Percentiles rank a stretch among this genome's conserved stretches.
phyloP scores from a whole-genome alignment of 1,284 basidiomycete genomes.

The Tausonia pullulans region DNA sequence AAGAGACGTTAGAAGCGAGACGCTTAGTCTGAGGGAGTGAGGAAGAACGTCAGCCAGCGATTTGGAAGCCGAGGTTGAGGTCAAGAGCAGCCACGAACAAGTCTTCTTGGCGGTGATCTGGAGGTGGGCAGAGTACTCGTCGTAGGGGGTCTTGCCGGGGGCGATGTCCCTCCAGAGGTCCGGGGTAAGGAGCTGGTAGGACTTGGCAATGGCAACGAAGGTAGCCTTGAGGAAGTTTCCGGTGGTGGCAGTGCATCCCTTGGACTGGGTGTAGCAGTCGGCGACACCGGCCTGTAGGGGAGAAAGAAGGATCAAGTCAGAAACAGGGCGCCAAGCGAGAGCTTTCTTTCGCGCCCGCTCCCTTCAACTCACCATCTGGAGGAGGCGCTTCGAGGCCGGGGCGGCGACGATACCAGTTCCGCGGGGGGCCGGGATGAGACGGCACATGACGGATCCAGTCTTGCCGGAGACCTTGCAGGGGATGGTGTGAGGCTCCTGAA shows the following conservation, averaged over 20 bases:
- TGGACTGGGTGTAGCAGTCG: constrained; percentile 77
- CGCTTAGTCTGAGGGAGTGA: background rate
- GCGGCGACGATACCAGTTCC: constrained; percentile 99
- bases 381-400: constrained; percentile 89
- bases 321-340: background rate
- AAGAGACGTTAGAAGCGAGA: background rate
- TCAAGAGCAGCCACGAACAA: background rate
- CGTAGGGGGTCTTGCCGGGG: constrained; percentile 57
- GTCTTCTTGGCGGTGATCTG: constrained; percentile 43
- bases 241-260: constrained; percentile 98
- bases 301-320: background rate
- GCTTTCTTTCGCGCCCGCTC: too few relatives aligned
- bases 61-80: background rate
- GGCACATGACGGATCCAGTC: constrained; percentile 98
- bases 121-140: constrained; percentile 85
- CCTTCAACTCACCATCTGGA: constrained; percentile 87
- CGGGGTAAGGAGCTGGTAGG: constrained; percentile 92
- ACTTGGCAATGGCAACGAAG: constrained; percentile 94
- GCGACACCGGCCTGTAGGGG: constrained; percentile 29
- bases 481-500: constrained; percentile 98
- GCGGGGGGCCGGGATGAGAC: constrained; percentile 94
- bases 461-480: constrained; percentile 98
- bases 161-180: constrained; percentile 96
- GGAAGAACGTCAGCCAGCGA: background rate
- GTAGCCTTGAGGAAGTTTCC: constrained; percentile 99